These are phyloP conservation scores for Teratosphaeria epicoccoides DNA, from an alignment of 2,329 filamentous ascomycete species.

Conservation along the genomic window DNA sequence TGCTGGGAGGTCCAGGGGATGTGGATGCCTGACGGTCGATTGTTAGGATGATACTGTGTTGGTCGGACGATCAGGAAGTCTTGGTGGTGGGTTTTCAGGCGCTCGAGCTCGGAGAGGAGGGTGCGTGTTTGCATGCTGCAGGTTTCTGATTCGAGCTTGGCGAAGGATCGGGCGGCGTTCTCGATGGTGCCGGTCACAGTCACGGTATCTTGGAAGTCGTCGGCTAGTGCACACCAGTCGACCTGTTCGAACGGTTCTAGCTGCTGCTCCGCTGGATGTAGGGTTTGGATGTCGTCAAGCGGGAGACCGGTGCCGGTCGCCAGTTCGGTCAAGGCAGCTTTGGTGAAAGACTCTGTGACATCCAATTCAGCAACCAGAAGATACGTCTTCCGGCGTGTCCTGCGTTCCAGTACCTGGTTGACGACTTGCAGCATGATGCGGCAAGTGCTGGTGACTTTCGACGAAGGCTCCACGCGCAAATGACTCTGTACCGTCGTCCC, in stretches of 20 bases:
- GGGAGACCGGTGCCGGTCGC: constrained; percentile 7
- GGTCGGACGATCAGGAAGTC: constrained; percentile 19
- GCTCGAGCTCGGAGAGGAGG: constrained; percentile 16
- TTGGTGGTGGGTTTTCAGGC: constrained; percentile 14
- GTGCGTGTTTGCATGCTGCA: constrained; percentile 14
- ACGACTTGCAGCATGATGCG: constrained; percentile 19
- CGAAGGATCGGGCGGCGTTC: constrained; percentile 4
- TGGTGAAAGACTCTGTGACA: constrained; percentile 16
- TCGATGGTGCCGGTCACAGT: constrained; percentile 10
- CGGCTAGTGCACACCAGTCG: constrained; percentile 21
- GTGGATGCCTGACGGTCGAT: constrained; percentile 10
- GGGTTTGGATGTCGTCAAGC: constrained; percentile 13
- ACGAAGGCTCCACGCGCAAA: constrained; percentile 14
- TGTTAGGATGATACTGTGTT: constrained; percentile 12
- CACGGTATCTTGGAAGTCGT: constrained; percentile 12
- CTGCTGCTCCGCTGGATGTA: constrained; percentile 3
- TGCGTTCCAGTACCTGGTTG: constrained; percentile 19
- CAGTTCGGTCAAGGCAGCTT: constrained; percentile 19
- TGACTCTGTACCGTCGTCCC: constrained; percentile 17
- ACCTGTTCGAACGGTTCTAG: constrained; percentile 3
- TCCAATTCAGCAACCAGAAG: constrained; percentile 21
- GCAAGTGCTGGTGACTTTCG: constrained; percentile 2
- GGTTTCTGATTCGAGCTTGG: constrained; percentile 8
- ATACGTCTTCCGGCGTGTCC: constrained; percentile 14
- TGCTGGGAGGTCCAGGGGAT: constrained; percentile 15